phyloP scores from a whole-genome alignment of 1,284 basidiomycete species.

The Rhodotorula sp. region DNA sequence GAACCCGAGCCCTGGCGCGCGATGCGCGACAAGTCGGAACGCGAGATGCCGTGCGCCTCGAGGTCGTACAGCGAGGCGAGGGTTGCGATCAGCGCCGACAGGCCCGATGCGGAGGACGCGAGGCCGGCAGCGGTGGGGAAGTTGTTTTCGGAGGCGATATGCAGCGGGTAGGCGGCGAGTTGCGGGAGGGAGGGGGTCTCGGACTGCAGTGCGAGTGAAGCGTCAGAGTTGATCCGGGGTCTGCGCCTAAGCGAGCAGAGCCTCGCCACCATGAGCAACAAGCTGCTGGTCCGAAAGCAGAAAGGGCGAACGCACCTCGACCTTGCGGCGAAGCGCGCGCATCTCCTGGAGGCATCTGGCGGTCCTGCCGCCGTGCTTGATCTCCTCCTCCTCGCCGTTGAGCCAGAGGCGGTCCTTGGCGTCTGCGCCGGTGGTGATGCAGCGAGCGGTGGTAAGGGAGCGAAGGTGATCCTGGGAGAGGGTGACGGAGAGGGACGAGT shows the following conservation, averaged over 20 bases:
- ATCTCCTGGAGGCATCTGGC: constrained; percentile 86
- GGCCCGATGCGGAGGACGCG: constrained; percentile 94
- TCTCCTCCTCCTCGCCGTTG: constrained; percentile 40
- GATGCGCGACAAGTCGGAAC: constrained; percentile 81
- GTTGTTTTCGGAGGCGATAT: constrained; percentile 95
- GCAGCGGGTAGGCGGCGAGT: constrained; percentile 73
- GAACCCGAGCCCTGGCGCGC: constrained; percentile 97
- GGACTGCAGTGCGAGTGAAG: constrained; percentile 2
- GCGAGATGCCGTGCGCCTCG: constrained; percentile 31
- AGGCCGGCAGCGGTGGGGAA: constrained; percentile 98
- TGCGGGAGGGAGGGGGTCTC: constrained; percentile 59
- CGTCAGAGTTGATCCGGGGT: too few species aligned
- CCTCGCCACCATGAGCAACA: too few species aligned
- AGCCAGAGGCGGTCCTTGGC: constrained; percentile 85
- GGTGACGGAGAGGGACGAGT: constrained; percentile 95
- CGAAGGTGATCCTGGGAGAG: constrained; percentile 94
- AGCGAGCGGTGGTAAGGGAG: constrained; percentile 88
- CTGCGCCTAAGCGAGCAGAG: too few species aligned
- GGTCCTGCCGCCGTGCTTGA: constrained; percentile 51
- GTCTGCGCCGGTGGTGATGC: constrained; percentile 56
- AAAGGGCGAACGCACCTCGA: constrained; percentile 60
- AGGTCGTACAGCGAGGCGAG: constrained; percentile 84
- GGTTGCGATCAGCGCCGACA: constrained; percentile 90
- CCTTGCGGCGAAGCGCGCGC: constrained; percentile 70
- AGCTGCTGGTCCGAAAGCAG: too few species aligned